Evolutionary conservation across 805 yeast genomes (phyloP).

Genomic region (Crinitomyces ghanaensis): DNA sequence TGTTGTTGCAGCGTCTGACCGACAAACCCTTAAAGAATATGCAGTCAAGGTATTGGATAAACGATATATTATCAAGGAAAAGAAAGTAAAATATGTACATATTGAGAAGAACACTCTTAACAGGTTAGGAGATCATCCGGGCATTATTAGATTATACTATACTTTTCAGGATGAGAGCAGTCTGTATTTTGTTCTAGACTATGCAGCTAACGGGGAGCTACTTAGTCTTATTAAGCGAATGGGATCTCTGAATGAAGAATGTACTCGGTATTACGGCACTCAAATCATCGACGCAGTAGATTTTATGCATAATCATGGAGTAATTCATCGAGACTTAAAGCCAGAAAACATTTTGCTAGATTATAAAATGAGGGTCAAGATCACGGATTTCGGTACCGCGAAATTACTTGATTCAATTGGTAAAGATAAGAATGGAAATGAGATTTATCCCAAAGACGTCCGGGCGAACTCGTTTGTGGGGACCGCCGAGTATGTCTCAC

Average conservation of each 20-base stretch:
- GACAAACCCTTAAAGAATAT: constrained; percentile 59
- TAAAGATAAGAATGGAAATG: constrained; percentile 15
- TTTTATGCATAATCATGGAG: constrained; percentile 81
- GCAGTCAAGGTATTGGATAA: constrained; percentile 90
- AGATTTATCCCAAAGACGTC: constrained; percentile 26
- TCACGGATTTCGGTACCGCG: constrained; percentile 98
- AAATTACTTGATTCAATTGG: constrained; percentile 42
- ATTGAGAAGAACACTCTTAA: constrained; percentile 88
- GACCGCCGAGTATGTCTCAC: constrained; percentile 93
- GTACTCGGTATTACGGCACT: constrained; percentile 68
- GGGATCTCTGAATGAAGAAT: constrained; percentile 65
- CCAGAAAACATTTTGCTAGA: constrained; percentile 88
- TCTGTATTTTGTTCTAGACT: constrained; percentile 83
- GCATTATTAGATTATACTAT: constrained; percentile 80
- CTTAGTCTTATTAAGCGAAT: constrained; percentile 50
- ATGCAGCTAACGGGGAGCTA: constrained; percentile 92
- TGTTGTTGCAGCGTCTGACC: constrained; percentile 76
- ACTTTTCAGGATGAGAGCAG: constrained; percentile 90
- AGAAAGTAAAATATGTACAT: constrained; percentile 89
- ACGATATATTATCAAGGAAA: constrained; percentile 86
- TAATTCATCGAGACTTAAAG: constrained; percentile 86
- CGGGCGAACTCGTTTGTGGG: constrained; percentile 73
- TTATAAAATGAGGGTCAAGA: constrained; percentile 74
- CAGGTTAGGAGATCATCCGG: constrained; percentile 85
- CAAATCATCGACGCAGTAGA: constrained; percentile 86